Evolutionary conservation across 73 alveolate species (phyloP).

Genomic region (Paramecium bursaria): DNA sequence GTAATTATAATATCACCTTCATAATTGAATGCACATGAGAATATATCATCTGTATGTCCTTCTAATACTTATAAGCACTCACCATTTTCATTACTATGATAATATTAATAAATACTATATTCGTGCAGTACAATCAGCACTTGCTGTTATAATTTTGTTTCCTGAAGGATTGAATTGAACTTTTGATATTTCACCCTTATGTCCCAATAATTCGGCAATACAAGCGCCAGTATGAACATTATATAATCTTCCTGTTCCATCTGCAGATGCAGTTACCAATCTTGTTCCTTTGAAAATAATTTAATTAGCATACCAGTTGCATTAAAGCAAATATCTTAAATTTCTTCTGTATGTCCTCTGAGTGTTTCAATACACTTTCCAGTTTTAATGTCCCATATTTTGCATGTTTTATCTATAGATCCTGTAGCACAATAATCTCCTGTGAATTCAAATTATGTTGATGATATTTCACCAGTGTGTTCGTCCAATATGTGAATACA

Average conservation of each 20-base stretch:
- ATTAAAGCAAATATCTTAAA: slow-evolving; percentile 55
- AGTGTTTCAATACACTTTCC: slow-evolving; percentile 97
- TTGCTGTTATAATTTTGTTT: slow-evolving; percentile 96
- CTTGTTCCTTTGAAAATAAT: slow-evolving; percentile 97
- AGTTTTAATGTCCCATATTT: slow-evolving; percentile 98
- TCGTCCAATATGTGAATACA: slow-evolving; percentile 96
- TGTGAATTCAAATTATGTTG: slow-evolving; percentile 97
- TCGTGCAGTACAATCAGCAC: slow-evolving; percentile 97
- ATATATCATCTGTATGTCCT: slow-evolving; percentile 99
- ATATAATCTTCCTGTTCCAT: slow-evolving; percentile 94
- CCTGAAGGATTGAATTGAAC: slow-evolving; percentile 98
- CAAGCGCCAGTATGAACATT: slow-evolving; percentile 92
- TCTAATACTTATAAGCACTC: slow-evolving; percentile 95
- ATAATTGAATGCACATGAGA: slow-evolving; percentile 99
- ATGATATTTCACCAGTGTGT: slow-evolving; percentile 96
- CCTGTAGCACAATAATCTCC: slow-evolving; percentile 98
- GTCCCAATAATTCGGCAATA: slow-evolving; percentile 82
- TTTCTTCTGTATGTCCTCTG: slow-evolving; percentile 98
- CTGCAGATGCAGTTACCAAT: slow-evolving; percentile 99
- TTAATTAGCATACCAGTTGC: neutral
- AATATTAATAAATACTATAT: slow-evolving; percentile 82
- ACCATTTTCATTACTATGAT: slow-evolving; percentile 94
- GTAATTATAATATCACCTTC: slow-evolving; percentile 99
- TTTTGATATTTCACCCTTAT: slow-evolving; percentile 94
- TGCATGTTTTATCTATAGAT: slow-evolving; percentile 96